Base-by-base conservation (phyloP, 202 grass and related monocot genomes). In the Sporobolus alterniflorus region DNA sequence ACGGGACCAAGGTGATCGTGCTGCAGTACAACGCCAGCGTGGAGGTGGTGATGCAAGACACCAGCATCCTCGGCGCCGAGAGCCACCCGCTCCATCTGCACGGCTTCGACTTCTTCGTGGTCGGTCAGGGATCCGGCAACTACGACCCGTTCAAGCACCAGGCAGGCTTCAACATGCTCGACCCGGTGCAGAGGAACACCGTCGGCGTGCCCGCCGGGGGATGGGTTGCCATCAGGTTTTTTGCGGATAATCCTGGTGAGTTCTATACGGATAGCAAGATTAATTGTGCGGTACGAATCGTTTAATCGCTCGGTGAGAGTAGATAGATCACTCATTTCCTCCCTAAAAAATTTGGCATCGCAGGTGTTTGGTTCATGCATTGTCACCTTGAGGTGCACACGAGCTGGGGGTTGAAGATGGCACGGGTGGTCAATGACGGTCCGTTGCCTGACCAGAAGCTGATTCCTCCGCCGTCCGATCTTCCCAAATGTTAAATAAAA, bases 351-450 rank as follows among this genome's bases (percentile, higher is more conserved):
- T 42, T 13, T 74, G 32, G 0, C 4, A 6, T n/a, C 5, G 55
- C 86, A 96, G 93, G 90, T 78, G 90, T 93, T 3, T 96, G 90
- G 88, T 96, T 96, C 80, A 96, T 96, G 93, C 93, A 95, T 84
- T 93, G 94, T 71, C 94, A 97, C 40, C 72, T 97, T 39, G 94
- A 97, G 77, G 94, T 91, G 28, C 91, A 93, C 77, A 97, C 91
- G 0, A 97, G 89, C 36, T 97, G 94, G 91, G 94, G 94, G 18
- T 66, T 97, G 32, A 97, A 64, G 77, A 97, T 97, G 94, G 94
- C 94, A 22, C 91, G 91, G 94, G 88, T 93, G 72, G 89, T 97
- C 13, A 81, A 89, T 26, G 94, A 97, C 68, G 94, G 94, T 1
- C 72, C 32, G 34, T 81, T 97, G n/a, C 94, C 89, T 14, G 77